phyloP scores from a whole-genome alignment of 139 green algal species.

The Chlorella ohadii region DNA sequence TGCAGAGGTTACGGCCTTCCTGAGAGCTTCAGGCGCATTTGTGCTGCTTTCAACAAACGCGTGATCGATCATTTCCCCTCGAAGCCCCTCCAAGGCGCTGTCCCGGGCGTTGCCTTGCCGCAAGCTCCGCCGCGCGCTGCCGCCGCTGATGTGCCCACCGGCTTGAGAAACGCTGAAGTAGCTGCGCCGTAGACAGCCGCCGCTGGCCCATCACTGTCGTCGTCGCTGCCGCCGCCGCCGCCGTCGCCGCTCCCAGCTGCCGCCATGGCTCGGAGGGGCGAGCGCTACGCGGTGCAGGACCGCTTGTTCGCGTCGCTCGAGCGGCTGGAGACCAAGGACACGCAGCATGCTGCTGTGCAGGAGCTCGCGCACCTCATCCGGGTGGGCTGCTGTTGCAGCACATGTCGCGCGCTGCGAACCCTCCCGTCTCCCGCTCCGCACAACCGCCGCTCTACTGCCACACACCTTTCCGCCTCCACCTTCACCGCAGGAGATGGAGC shows the following conservation, averaged over 20 bases:
- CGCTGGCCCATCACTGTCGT: too few relatives aligned
- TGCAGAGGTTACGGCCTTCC: too few relatives aligned
- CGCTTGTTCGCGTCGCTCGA: conserved; percentile 3
- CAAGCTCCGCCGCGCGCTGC: too few relatives aligned
- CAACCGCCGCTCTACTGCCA: background rate
- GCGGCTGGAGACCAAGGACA: conserved; percentile 21
- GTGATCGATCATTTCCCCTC: too few relatives aligned
- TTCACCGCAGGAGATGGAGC: conserved; percentile 1
- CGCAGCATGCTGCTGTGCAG: background rate
- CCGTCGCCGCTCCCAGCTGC: background rate
- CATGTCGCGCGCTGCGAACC: background rate
- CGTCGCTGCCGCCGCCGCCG: too few relatives aligned
- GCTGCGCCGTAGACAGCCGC: too few relatives aligned
- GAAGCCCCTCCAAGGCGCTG: too few relatives aligned
- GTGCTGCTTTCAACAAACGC: too few relatives aligned
- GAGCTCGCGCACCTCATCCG: conserved; percentile 5
- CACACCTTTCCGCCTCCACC: background rate
- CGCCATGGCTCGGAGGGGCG: background rate
- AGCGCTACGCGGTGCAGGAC: conserved; percentile 19
- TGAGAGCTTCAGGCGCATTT: too few relatives aligned
- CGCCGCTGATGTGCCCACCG: too few relatives aligned
- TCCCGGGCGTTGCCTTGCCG: too few relatives aligned
- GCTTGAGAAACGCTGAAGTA: too few relatives aligned
- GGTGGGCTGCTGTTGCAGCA: background rate
- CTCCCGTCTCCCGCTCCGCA: background rate